A percentile compares a stretch with the other conserved stretches of the same genome.
These are phyloP conservation scores for Byssothecium circinans DNA, from an alignment of 2,329 filamentous ascomycete genomes.

Conservation along the genomic window DNA sequence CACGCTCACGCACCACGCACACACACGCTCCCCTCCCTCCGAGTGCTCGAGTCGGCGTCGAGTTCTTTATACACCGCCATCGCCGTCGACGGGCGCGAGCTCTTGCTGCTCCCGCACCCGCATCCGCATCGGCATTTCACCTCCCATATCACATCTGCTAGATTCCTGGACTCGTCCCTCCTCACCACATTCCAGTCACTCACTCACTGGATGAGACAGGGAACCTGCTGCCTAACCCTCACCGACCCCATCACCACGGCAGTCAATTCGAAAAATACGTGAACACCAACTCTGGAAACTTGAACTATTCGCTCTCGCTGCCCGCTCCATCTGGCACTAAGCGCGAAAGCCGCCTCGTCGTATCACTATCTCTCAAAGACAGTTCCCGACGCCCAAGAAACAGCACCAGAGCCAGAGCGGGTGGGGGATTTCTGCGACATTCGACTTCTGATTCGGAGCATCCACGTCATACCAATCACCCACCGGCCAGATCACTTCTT, in stretches of 20 bases:
- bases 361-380: constrained; percentile 9
- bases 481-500: too few species aligned
- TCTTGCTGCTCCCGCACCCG: constrained; percentile 16
- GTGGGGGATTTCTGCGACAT: constrained; percentile 5
- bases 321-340: too few species aligned
- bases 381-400: constrained; percentile 6
- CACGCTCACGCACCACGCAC: too few species aligned
- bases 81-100: constrained; percentile 27
- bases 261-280: neutral
- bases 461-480: too few species aligned
- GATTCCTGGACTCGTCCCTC: neutral
- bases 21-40: constrained; percentile 19
- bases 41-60: constrained; percentile 18
- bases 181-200: neutral
- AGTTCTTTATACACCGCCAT: constrained; percentile 33
- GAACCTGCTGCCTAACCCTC: neutral
- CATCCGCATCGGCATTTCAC: constrained; percentile 6
- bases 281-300: neutral
- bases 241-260: too few species aligned
- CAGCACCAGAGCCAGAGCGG: neutral
- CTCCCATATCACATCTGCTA: neutral
- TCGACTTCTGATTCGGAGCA: constrained; percentile 6
- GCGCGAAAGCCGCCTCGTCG: constrained; percentile 21
- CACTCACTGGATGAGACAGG: neutral
- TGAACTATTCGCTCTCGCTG: neutral